Evolutionary conservation across 495 filamentous ascomycete genomes (phyloP), one percentile per base, ranked within the genome.

Genomic region (Neurospora sp.): DNA sequence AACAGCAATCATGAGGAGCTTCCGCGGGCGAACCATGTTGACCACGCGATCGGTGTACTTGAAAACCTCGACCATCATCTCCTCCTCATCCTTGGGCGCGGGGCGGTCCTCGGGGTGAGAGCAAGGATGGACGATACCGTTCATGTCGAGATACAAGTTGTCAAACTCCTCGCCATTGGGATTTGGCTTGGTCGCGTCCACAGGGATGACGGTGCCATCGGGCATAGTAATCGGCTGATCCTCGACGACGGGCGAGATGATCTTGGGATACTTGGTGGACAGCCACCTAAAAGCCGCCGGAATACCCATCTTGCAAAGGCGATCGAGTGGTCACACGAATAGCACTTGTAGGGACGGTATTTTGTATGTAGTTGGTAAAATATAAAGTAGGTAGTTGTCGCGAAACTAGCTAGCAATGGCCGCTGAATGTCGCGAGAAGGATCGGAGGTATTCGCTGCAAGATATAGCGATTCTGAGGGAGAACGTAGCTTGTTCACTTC

Each of bases 61-160:
- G 85, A 98, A 98, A 74, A 98, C 90, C 78, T 94, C 96, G 74
- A 97, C 72, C 96, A 99, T 99, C 96, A 99, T 99, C 82, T 98
- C 96, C 81, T 96, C 93, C 85, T 99, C 96, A 54, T 93, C 94
- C 77, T 91, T 91, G 38, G 96, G 96, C 5, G 96, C 88, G 4
- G 96, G 93, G 74, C 88, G 91, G 76, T 98, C 95, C 82, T 99
- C 96, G 3, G 96, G 96, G 83, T 99, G 96, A 6, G 94, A 97
- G 84, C 96, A 99, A 3, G 96, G 96, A 88, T 99, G 96, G 62
- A 99, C 96, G 76, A 99, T 99, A 80, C 96, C 96, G 84, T 99
- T 99, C 96, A 99, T 98, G 79, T 99, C 96, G 71, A 99, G 89
- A 79, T 98, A 99, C 4, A 99, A 86, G 79, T 98, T 99, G 82